A percentile compares a stretch with the other conserved stretches of the same genome.
Evolutionary conservation across 1,284 basidiomycete genomes (phyloP).

Genomic region (Ustilago trichophora): DNA sequence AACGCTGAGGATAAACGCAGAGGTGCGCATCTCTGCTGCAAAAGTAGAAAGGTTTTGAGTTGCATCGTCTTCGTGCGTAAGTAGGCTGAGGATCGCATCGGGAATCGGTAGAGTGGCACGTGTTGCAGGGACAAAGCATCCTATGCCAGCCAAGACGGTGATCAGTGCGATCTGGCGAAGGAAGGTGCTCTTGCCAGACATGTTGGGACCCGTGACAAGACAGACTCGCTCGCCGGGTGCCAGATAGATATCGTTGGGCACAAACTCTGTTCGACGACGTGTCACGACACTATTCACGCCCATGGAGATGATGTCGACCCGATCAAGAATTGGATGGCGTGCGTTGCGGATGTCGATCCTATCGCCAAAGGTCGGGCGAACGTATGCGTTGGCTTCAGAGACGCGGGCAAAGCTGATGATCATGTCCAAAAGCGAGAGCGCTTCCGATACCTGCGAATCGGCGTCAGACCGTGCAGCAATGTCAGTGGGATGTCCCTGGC

Average conservation of each 20-base stretch:
- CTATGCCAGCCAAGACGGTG: conserved; percentile 80
- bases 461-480: no score
- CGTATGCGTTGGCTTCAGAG: conserved; percentile 33
- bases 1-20: conserved; percentile 71
- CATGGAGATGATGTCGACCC: conserved; percentile 76
- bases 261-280: no score
- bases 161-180: conserved; percentile 85
- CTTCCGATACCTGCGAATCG: conserved; percentile 62
- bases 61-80: conserved; percentile 83
- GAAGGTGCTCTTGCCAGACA: conserved; percentile 86
- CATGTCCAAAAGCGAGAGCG: conserved; percentile 53
- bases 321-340: conserved; percentile 74
- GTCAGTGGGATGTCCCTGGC: no score
- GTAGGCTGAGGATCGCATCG: conserved; percentile 81
- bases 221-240: conserved; percentile 15
- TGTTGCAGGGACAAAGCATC: conserved; percentile 73
- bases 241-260: conserved; percentile 48
- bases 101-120: conserved; percentile 72
- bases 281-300: no score
- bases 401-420: conserved; percentile 43
- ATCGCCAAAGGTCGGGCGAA: conserved; percentile 47
- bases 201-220: conserved; percentile 70
- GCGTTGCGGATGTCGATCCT: conserved; percentile 63
- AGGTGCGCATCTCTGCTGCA: conserved; percentile 51
- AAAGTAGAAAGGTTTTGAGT: conserved; percentile 69